These are phyloP conservation scores for Aspergillus bertholletiae DNA, from an alignment of 495 filamentous ascomycete genomes.

Conservation along the genomic window DNA sequence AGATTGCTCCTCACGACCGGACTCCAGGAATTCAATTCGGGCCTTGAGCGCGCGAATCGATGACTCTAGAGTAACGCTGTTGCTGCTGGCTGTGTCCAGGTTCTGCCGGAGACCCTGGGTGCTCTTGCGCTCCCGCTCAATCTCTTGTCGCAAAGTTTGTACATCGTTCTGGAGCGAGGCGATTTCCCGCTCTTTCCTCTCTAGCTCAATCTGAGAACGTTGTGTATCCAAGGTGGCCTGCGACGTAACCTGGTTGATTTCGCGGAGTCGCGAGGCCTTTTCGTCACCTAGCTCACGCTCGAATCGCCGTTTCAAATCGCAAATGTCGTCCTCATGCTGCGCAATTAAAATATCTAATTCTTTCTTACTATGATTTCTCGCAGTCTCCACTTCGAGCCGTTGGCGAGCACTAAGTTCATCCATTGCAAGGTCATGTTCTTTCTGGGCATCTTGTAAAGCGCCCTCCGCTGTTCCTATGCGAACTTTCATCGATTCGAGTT, in stretches of 20 bases:
- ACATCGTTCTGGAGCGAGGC: constrained; percentile 49
- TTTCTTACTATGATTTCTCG: constrained; percentile 35
- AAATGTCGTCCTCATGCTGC: constrained; percentile 48
- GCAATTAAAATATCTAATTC: constrained; percentile 35
- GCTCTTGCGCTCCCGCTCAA: constrained; percentile 59
- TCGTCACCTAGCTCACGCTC: constrained; percentile 65
- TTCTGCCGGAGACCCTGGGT: constrained; percentile 56
- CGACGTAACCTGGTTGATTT: constrained; percentile 62
- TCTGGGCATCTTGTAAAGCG: constrained; percentile 46
- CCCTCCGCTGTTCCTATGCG: constrained; percentile 40
- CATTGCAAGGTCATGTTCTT: constrained; percentile 53
- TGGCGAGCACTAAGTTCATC: constrained; percentile 54
- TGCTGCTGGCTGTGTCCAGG: constrained; percentile 59
- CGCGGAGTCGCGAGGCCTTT: constrained; percentile 51
- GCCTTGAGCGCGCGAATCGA: constrained; percentile 69
- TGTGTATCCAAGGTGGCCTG: constrained; percentile 61
- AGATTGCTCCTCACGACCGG: constrained; percentile 79
- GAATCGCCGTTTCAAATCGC: constrained; percentile 43
- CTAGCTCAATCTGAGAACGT: constrained; percentile 57
- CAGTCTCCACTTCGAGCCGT: constrained; percentile 44
- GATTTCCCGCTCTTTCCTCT: constrained; percentile 60
- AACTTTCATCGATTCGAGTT: constrained; percentile 54
- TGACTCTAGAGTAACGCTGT: constrained; percentile 66
- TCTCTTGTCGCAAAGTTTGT: constrained; percentile 50
- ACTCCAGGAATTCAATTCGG: constrained; percentile 83